These are phyloP conservation scores for Chamaecyparis obtusa DNA, from an alignment of 75 land plant genomes.

Conservation along the genomic window DNA sequence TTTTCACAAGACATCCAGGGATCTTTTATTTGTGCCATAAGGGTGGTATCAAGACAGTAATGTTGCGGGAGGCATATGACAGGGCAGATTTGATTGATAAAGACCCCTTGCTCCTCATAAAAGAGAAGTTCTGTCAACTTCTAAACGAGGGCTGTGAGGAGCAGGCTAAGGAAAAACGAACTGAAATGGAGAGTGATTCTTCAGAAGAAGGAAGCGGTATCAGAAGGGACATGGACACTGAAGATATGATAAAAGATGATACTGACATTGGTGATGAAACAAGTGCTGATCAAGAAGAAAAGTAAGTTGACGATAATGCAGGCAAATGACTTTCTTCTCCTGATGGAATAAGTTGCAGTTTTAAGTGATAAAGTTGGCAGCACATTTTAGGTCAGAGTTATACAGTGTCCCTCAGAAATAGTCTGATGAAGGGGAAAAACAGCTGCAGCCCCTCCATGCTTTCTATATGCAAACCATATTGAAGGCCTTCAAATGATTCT, in stretches of 20 bases:
- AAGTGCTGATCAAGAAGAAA: background rate
- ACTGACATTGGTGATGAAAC: background rate
- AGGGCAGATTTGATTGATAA: conserved; percentile 38
- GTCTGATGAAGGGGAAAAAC: background rate
- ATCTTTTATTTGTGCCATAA: conserved; percentile 72
- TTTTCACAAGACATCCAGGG: conserved; percentile 69
- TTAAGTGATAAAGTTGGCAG: background rate
- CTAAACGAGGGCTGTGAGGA: conserved; percentile 41
- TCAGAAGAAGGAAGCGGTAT: background rate
- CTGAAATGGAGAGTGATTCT: background rate
- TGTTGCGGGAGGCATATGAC: conserved; percentile 69
- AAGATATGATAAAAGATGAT: background rate
- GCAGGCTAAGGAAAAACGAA: conserved; percentile 18
- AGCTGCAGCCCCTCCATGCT: background rate
- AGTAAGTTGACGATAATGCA: background rate
- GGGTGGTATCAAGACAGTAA: conserved; percentile 63
- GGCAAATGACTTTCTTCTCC: background rate
- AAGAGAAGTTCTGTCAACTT: conserved; percentile 61
- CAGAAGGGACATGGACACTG: background rate
- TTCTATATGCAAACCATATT: background rate
- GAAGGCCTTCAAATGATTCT: background rate
- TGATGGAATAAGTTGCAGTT: background rate
- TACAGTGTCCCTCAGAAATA: background rate
- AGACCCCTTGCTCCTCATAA: conserved; percentile 62
- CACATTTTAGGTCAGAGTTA: background rate